These are phyloP conservation scores for Leucosporidium scottii DNA, from an alignment of 768 basidiomycete species.

Conservation along the genomic window DNA sequence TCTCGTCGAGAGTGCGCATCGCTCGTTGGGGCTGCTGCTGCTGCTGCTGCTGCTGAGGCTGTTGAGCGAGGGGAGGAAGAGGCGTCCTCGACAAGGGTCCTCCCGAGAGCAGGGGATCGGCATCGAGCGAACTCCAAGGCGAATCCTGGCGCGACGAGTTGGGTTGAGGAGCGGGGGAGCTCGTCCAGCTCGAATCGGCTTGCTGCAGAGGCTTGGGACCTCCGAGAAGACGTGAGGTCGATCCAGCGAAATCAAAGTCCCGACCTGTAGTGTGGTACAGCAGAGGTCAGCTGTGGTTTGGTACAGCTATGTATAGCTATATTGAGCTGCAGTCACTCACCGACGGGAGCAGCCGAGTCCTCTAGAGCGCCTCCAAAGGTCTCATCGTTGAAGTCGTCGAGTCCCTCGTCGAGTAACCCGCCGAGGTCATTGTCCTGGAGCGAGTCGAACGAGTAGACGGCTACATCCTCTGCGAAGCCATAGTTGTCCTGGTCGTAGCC, in stretches of 20 bases:
- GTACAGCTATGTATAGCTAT: not conserved
- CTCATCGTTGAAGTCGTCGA: constrained; percentile 91
- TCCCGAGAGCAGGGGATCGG: constrained; percentile 28
- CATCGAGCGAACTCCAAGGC: constrained; percentile 28
- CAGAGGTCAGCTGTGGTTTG: constrained; percentile 11
- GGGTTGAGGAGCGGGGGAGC: not conserved
- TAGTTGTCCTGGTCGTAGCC: not conserved
- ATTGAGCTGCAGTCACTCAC: constrained; percentile 49
- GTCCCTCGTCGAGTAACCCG: constrained; percentile 76
- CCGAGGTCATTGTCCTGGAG: constrained; percentile 78
- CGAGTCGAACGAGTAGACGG: constrained; percentile 80
- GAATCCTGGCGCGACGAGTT: not conserved
- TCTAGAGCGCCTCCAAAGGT: constrained; percentile 71
- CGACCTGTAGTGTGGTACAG: constrained; percentile 52
- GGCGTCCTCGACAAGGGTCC: not conserved
- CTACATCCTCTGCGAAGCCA: constrained; percentile 58
- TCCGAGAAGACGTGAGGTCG: constrained; percentile 31
- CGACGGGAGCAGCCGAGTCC: constrained; percentile 46
- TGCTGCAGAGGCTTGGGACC: not conserved
- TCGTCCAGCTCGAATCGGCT: not conserved
- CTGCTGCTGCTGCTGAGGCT: constrained; percentile 9
- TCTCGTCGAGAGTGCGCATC: constrained; percentile 39
- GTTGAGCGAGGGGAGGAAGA: not conserved
- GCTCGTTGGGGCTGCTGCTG: constrained; percentile 2
- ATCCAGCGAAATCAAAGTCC: constrained; percentile 78